These are phyloP conservation scores for Euclidium syriacum DNA, from an alignment of 345 rosid genomes.

Conservation along the genomic window DNA sequence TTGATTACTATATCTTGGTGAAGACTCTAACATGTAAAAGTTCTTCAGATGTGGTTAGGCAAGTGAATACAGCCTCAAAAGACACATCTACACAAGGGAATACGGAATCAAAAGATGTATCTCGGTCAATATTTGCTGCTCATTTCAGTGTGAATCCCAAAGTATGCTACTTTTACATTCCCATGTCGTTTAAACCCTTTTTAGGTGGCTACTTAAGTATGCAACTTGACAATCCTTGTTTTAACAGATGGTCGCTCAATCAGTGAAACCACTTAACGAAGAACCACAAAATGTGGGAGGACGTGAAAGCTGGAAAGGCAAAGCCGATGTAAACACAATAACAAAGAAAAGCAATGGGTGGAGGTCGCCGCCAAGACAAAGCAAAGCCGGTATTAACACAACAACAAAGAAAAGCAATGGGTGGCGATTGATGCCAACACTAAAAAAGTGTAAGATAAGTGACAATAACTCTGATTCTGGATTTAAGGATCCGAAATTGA, in stretches of 20 bases:
- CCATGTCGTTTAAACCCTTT: background rate
- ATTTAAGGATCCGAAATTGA: slow-evolving; percentile 14
- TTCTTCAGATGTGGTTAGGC: slow-evolving; percentile 33
- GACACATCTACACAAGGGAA: slow-evolving; percentile 23
- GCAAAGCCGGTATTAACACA: slow-evolving; percentile 20
- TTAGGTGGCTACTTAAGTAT: slow-evolving; percentile 3
- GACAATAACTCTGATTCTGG: slow-evolving; percentile 30
- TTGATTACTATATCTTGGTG: background rate
- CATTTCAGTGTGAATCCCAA: slow-evolving; percentile 34
- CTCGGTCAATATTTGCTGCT: slow-evolving; percentile 36
- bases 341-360: slow-evolving; percentile 27
- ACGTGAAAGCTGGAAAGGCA: slow-evolving; percentile 27
- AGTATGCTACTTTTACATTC: slow-evolving; percentile 39
- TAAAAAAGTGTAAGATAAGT: slow-evolving; percentile 19
- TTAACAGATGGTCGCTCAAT: slow-evolving; percentile 42
- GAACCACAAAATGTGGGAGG: slow-evolving; percentile 24
- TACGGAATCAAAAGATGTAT: slow-evolving; percentile 26
- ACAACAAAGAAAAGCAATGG: slow-evolving; percentile 26
- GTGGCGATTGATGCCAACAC: slow-evolving; percentile 37
- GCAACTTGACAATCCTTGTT: slow-evolving; percentile 14
- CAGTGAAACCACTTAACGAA: slow-evolving; percentile 25
- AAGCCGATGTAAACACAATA: slow-evolving; percentile 21
- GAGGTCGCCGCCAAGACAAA: slow-evolving; percentile 36
- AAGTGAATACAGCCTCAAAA: slow-evolving; percentile 5
- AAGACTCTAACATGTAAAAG: slow-evolving; percentile 2